Base-by-base conservation (phyloP, 2,329 filamentous ascomycete species). In the Xylaria sp. region DNA sequence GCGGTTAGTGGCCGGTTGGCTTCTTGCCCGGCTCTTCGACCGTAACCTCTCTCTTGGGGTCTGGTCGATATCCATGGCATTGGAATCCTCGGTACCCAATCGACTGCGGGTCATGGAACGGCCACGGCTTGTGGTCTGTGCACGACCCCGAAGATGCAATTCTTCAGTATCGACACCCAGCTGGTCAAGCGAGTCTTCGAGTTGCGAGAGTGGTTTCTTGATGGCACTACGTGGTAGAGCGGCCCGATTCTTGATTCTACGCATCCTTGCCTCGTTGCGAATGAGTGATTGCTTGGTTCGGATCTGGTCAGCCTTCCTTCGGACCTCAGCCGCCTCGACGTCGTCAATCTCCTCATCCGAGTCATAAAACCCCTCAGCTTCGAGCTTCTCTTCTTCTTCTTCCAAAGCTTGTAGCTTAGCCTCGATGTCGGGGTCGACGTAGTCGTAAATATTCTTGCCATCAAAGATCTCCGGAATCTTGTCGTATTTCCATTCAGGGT, bases 171-270 rank as follows among this genome's bases (percentile, higher is more conserved):
- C 94, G 80, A 95, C 90, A 75, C 95, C 95, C 65, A 97, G 90
- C 67, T 89, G 89, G 80, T 96, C 91, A 71, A 99, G 88, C 67
- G 93, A 92, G 68, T 91, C 88, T 80, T 97, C 92, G 87, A 98
- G 93, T 80, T 97, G 90, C 24, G 93, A 92, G 61, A 97, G 85
- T 70, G 92, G 91, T 85, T 94, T 93, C 80, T 93, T 89, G 79
- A 91, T 89, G 74, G 89, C 88, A 74, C 90, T 92, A 77, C 96
- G 90, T 27, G 96, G 97, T 72, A 99, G 97, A 74, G 95, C 88
- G 70, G 96, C 95, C 74, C 94, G 90, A 86, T 99, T 99, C 91
- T 99, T 98, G 80, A 99, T 89, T 86, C 97, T 98, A 83, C 93
- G 93, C 91, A 97, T 94, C 83, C 93, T 92, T 71, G 93, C 92